These are phyloP conservation scores for Ophiostoma australiae DNA, from an alignment of 2,329 filamentous ascomycete species.

Conservation along the genomic window DNA sequence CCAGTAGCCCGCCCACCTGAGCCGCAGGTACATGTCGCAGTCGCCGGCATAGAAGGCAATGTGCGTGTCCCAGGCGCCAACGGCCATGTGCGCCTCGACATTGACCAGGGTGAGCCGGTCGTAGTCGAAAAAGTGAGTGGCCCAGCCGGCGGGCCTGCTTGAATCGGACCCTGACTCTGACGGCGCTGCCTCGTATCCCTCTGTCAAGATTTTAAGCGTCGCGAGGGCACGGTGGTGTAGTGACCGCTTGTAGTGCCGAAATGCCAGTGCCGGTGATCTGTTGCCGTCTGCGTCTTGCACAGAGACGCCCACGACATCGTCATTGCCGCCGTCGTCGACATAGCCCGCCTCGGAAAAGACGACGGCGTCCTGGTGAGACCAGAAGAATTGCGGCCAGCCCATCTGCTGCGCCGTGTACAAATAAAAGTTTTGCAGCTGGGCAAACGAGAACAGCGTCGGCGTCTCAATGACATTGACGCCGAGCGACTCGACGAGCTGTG, in stretches of 20 bases:
- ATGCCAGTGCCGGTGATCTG: background rate
- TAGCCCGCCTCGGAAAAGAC: conserved; percentile 40
- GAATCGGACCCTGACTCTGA: too few species aligned
- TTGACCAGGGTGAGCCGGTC: conserved; percentile 56
- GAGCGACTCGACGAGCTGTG: conserved; percentile 39
- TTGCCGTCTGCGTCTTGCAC: conserved; percentile 20
- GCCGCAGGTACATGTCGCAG: conserved; percentile 50
- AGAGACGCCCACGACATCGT: conserved; percentile 36
- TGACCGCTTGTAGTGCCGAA: conserved; percentile 32
- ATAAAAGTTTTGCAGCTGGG: conserved; percentile 53
- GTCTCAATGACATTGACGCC: conserved; percentile 45
- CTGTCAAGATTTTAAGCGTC: conserved; percentile 40
- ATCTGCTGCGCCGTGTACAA: conserved; percentile 41
- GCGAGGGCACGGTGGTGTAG: conserved; percentile 31
- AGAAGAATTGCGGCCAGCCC: conserved; percentile 49
- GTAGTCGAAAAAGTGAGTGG: conserved; percentile 52
- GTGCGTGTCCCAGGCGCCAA: conserved; percentile 53
- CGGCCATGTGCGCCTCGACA: conserved; percentile 45
- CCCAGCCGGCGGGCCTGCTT: conserved; percentile 43
- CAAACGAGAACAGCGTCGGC: conserved; percentile 48
- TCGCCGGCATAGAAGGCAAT: conserved; percentile 57
- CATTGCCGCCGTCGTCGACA: conserved; percentile 16
- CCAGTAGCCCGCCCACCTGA: conserved; percentile 44
- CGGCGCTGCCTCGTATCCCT: too few species aligned
- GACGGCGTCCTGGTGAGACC: conserved; percentile 50